Evolutionary conservation across 108 stramenopile species (phyloP).

Genomic region (Asterionellopsis glacialis): DNA sequence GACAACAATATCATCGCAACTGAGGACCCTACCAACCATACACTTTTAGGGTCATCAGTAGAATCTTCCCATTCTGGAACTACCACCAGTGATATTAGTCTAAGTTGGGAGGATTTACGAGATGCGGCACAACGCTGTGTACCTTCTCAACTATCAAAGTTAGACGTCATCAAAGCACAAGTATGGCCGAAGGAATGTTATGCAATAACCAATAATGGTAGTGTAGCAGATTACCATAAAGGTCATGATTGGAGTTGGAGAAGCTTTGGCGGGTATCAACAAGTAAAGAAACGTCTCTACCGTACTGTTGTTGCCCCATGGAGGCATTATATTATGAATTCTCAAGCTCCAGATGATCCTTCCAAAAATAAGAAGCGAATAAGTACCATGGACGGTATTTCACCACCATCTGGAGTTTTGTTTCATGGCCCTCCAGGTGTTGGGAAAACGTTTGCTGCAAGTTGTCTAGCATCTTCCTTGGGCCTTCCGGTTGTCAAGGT

Average conservation of each 20-base stretch:
- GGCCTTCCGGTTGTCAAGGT: constrained; percentile 57
- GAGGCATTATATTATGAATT: constrained; percentile 33
- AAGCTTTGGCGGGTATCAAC: constrained; percentile 56
- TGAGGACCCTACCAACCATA: too few relatives aligned
- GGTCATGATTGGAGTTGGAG: constrained; percentile 29
- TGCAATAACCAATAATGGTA: too few relatives aligned
- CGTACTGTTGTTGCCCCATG: constrained; percentile 74
- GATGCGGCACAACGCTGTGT: constrained; percentile 49
- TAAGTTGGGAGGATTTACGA: constrained; percentile 54
- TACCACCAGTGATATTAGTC: neutral
- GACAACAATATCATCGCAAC: too few relatives aligned
- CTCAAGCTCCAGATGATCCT: neutral
- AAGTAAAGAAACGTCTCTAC: constrained; percentile 55
- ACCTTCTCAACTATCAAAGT: constrained; percentile 70
- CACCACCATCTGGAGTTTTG: constrained; percentile 73
- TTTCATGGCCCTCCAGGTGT: constrained; percentile 76
- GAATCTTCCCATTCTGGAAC: too few relatives aligned
- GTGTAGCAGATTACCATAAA: neutral
- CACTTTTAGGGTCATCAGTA: too few relatives aligned
- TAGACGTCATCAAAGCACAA: constrained; percentile 62
- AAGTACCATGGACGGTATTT: constrained; percentile 19
- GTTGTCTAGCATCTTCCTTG: constrained; percentile 69
- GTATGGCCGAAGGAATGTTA: constrained; percentile 2
- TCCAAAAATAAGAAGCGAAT: neutral
- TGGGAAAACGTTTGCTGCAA: constrained; percentile 68